Evolutionary conservation across 176 grass and related monocot genomes (phyloP).

Genomic region (Eleusine indica): DNA sequence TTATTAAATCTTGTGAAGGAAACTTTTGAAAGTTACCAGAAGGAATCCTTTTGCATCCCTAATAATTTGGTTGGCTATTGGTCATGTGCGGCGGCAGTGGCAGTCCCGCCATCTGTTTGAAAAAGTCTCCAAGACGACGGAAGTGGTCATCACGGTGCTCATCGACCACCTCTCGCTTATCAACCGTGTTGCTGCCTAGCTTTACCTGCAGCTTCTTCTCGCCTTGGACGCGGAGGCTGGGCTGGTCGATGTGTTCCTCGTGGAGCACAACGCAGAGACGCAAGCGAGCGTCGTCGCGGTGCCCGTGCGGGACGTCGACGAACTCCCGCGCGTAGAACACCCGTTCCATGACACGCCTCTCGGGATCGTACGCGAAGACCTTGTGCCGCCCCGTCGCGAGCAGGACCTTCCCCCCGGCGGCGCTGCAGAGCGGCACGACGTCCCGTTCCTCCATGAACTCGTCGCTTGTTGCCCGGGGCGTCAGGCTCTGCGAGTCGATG

Average conservation of each 20-base stretch:
- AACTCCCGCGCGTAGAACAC: neutral
- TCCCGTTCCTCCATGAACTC: neutral
- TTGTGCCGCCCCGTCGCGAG: conserved; percentile 34
- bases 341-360: neutral
- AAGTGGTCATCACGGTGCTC: neutral
- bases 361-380: neutral
- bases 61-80: neutral
- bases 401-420: neutral
- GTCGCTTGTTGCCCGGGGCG: neutral
- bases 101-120: neutral
- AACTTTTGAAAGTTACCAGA: no score
- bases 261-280: neutral
- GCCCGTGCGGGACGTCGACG: neutral
- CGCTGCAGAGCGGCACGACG: conserved; percentile 26
- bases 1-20: no score
- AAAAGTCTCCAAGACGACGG: neutral
- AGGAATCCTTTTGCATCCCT: no score
- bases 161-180: neutral
- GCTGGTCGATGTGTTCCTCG: neutral
- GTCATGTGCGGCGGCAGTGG: neutral
- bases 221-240: neutral
- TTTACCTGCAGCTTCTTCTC: neutral
- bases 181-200: neutral
- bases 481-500: neutral
- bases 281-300: neutral